Conservation (phyloP, 148 eudicot genomes). For the Mesembryanthemum crystallinum region DNA sequence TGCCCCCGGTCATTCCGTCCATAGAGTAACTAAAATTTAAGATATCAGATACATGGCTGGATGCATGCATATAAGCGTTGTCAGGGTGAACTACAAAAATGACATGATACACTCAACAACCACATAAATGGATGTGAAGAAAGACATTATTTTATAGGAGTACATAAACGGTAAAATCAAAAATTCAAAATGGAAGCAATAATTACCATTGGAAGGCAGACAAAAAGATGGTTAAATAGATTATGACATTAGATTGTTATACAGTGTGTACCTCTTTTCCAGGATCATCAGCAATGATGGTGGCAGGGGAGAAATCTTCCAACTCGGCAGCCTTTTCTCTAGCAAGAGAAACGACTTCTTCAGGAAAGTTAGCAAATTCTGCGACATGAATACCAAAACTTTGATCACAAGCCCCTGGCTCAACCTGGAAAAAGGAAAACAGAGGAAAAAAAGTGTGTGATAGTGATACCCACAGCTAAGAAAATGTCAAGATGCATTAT, state of each 20-base stretch:
- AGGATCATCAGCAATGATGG: conserved; percentile 41
- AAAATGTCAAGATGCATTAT: too few species aligned
- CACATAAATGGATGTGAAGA: not conserved
- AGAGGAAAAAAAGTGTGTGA: too few species aligned
- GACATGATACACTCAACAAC: not conserved
- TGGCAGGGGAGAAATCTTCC: conserved; percentile 84
- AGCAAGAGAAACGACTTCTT: conserved; percentile 80
- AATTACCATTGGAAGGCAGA: not conserved
- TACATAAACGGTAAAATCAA: not conserved
- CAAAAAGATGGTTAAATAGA: not conserved
- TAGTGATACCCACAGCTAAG: too few species aligned
- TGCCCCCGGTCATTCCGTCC: too few species aligned
- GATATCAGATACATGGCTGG: not conserved
- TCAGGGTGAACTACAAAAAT: not conserved
- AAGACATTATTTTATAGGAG: not conserved
- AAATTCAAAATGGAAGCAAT: not conserved
- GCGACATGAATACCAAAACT: conserved; percentile 99
- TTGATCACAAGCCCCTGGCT: conserved; percentile 98
- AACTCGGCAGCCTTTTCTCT: conserved; percentile 95
- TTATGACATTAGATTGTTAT: too few species aligned
- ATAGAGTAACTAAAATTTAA: too few species aligned
- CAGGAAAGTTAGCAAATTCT: conserved; percentile 96
- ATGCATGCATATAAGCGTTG: not conserved
- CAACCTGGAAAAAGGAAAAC: conserved; percentile 47
- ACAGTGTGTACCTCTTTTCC: conserved; percentile 47